Conservation (phyloP, 352 stramenopile genomes). For the Albugo laibachii region DNA sequence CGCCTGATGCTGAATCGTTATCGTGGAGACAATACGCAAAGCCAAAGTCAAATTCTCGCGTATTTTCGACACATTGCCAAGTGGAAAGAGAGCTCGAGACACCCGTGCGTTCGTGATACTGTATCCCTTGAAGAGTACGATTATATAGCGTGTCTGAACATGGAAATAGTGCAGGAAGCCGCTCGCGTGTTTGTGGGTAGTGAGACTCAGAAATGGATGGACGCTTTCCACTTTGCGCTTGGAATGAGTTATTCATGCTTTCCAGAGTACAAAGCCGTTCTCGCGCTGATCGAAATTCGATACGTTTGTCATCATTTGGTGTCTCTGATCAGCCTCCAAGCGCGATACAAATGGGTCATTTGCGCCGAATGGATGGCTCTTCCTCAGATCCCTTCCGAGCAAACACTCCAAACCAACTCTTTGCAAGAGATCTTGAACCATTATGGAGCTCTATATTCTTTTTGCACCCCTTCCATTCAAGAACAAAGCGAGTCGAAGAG, state of each 20-base stretch:
- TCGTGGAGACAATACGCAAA: constrained; percentile 51
- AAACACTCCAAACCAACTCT: constrained; percentile 19
- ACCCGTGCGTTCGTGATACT: constrained; percentile 19
- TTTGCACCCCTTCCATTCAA: background rate
- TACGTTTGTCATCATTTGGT: constrained; percentile 69
- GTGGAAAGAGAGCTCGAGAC: constrained; percentile 37
- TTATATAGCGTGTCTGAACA: constrained; percentile 32
- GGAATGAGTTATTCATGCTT: constrained; percentile 45
- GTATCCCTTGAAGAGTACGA: constrained; percentile 19
- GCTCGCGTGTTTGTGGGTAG: constrained; percentile 31
- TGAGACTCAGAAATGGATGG: constrained; percentile 18
- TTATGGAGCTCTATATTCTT: constrained; percentile 34
- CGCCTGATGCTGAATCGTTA: constrained; percentile 47
- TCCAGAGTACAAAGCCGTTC: constrained; percentile 32
- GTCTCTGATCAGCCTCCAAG: constrained; percentile 29
- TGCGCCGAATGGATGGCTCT: constrained; percentile 38
- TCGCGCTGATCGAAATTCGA: constrained; percentile 55
- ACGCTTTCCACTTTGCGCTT: constrained; percentile 58
- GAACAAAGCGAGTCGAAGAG: background rate
- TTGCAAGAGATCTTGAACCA: constrained; percentile 55
- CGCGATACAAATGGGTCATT: constrained; percentile 58
- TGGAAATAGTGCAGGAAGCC: constrained; percentile 59
- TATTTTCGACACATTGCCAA: constrained; percentile 69
- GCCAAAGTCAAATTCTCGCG: constrained; percentile 41
- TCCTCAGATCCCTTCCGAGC: background rate